Evolutionary conservation across 805 yeast species (phyloP).

Genomic region (Saccharomycopsis sp.): DNA sequence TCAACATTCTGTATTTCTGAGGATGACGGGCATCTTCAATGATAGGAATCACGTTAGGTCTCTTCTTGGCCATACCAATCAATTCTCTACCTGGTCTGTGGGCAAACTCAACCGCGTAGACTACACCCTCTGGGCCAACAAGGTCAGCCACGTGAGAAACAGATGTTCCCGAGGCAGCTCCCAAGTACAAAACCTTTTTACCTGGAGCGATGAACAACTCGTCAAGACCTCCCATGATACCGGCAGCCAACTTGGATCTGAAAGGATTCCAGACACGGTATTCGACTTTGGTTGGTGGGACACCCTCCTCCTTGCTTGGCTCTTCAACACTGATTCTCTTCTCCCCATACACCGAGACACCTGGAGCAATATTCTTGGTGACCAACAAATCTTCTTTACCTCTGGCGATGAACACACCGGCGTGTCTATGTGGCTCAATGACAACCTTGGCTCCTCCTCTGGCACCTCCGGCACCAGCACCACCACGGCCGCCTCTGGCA

Average conservation of each 20-base stretch:
- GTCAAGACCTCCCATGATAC: conserved; percentile 99
- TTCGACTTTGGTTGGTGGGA: conserved; percentile 88
- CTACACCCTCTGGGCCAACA: conserved; percentile 98
- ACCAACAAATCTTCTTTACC: conserved; percentile 98
- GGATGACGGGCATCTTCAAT: conserved; percentile 99
- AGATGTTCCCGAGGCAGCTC: conserved; percentile 99
- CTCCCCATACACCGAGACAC: conserved; percentile 98
- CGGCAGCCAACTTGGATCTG: conserved; percentile 99
- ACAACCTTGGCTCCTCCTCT: conserved; percentile 92
- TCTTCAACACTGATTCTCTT: conserved; percentile 92
- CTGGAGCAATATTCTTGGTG: conserved; percentile 95
- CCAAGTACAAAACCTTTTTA: conserved; percentile 91
- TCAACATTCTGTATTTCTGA: conserved; percentile 97
- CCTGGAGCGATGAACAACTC: conserved; percentile 98
- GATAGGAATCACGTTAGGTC: conserved; percentile 98
- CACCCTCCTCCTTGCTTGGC: conserved; percentile 82
- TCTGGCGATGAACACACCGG: conserved; percentile 98
- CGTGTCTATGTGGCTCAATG: conserved; percentile 98
- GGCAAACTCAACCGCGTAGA: conserved; percentile 97
- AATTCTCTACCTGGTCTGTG: conserved; percentile 99
- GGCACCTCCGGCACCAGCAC: conserved; percentile 78
- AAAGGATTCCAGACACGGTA: conserved; percentile 99
- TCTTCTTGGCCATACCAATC: conserved; percentile 99
- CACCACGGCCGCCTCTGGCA: conserved; percentile 50
- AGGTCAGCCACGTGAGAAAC: conserved; percentile 97